Evolutionary conservation across 306 rosid genomes (phyloP), one percentile per base, ranked within the genome.

Genomic region (Cotoneaster glaucophyllus): DNA sequence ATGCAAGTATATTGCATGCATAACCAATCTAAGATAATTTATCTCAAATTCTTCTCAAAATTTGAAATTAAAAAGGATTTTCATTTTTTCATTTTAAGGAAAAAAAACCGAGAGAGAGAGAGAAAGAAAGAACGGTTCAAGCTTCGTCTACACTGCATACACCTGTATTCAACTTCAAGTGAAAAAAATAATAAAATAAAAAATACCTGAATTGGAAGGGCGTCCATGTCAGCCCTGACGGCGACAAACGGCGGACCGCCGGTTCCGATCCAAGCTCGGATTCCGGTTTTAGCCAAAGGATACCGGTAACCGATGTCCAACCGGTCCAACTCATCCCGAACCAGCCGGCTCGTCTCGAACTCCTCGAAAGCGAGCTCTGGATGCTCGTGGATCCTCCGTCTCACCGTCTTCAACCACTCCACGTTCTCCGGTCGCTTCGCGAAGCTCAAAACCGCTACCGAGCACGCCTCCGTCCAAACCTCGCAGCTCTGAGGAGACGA

Each of bases 201-300:
- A n/a, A 18, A n/a, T 31, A 89, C 98, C 97, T 94, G 97, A 41
- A 94, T 92, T 3, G 98, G 98, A 50, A 92, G 96, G n/a, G 98
- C 97, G 63, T 94, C 98, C 98, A 94, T 91, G 88, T 94, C 98
- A 61, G 98, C 98, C 81, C 98, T 84, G 79, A 94, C 73, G 11
- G 97, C 97, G 45, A 94, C 97, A 80, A 88, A 92, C 58, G 98
- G 98, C 10, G 97, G 93, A 10, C 88, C 83, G 1, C 97, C 96
- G n/a, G 96, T 90, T 2, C 98, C 98, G 85, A 94, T 88, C 95
- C 81, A 88, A 56, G 93, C 98, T 18, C 96, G 85, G 45, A 94
- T 80, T 26, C 98, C 98, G 77, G 98, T 94, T 65, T 82, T 87
- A 0, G 97, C 98, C 14, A 91, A 70, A 5, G 95, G 95, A 29